Conservation (phyloP, 208 protist species). For the Crithidia fasciculata region DNA sequence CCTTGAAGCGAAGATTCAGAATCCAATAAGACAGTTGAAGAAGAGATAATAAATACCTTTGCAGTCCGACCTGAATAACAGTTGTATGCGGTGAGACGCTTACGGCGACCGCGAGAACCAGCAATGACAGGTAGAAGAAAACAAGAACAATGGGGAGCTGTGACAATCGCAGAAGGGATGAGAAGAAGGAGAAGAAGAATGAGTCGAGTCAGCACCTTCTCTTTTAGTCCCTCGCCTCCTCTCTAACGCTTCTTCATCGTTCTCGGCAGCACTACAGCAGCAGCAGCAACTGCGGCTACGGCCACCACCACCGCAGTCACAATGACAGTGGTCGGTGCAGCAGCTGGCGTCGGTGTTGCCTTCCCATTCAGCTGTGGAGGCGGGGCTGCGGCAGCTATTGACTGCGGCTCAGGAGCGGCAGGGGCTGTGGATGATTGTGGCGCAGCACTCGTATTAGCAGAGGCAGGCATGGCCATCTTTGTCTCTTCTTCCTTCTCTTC, state of each 20-base stretch:
- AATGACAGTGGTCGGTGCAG: not conserved
- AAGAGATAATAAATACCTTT: too few relatives aligned
- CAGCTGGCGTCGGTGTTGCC: not conserved
- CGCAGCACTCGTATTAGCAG: not conserved
- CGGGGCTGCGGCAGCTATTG: not conserved
- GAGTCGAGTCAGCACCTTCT: not conserved
- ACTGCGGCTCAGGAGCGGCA: not conserved
- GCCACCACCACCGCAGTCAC: not conserved
- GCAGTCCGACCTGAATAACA: too few relatives aligned
- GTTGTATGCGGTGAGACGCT: too few relatives aligned
- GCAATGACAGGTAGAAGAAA: too few relatives aligned
- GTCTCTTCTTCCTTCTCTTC: not conserved
- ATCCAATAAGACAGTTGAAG: too few relatives aligned
- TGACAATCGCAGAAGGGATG: not conserved
- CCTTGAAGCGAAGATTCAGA: too few relatives aligned
- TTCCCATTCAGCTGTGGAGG: not conserved
- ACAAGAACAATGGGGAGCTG: too few relatives aligned
- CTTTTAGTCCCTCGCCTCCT: not conserved
- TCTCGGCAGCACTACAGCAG: not conserved
- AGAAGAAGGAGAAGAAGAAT: not conserved
- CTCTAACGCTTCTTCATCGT: not conserved
- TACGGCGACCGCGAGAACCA: too few relatives aligned
- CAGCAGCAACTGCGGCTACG: not conserved
- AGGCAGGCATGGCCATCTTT: not conserved
- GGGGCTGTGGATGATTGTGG: not conserved